Evolutionary conservation across 2,329 filamentous ascomycete genomes (phyloP).

Genomic region (Fusarium poae): DNA sequence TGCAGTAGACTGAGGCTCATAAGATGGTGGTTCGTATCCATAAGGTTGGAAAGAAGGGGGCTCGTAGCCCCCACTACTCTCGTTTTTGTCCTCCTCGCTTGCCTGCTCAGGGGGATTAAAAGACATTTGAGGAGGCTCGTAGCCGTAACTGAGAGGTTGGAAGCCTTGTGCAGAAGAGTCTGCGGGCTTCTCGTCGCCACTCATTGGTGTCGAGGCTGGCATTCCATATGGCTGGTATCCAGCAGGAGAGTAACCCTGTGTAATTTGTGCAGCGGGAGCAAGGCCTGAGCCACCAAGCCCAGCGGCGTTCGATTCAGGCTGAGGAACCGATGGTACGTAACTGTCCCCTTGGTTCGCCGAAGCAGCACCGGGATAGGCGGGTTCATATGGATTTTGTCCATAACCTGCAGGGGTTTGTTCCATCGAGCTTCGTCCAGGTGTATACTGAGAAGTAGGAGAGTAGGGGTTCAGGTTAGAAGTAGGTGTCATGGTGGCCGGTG

Average conservation of each 20-base stretch:
- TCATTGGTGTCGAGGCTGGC: constrained; percentile 36
- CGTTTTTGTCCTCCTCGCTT: constrained; percentile 38
- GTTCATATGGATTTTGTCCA: constrained; percentile 55
- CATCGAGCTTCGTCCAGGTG: constrained; percentile 54
- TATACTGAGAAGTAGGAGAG: constrained; percentile 63
- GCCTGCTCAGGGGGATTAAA: constrained; percentile 37
- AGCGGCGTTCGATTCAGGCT: constrained; percentile 23
- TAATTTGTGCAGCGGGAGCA: constrained; percentile 47
- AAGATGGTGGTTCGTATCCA: constrained; percentile 69
- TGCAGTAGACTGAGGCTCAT: constrained; percentile 62
- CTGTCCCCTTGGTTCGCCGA: constrained; percentile 28
- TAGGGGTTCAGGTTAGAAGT: constrained; percentile 47
- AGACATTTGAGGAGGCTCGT: constrained; percentile 61
- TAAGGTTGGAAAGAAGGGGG: constrained; percentile 73
- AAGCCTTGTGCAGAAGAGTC: constrained; percentile 53
- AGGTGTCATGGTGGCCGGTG: constrained; percentile 45
- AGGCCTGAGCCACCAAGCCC: constrained; percentile 32
- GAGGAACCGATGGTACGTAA: constrained; percentile 40
- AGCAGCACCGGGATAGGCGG: constrained; percentile 44
- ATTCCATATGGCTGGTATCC: constrained; percentile 51
- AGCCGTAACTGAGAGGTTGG: constrained; percentile 64
- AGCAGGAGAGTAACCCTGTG: constrained; percentile 32
- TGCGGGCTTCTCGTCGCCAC: constrained; percentile 22
- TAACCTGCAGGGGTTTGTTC: constrained; percentile 52
- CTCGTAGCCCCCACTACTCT: constrained; percentile 65